A percentile compares a stretch with the other conserved stretches of the same genome.
phyloP scores from a whole-genome alignment of 306 rosid species.

The Sophora flavescens region DNA sequence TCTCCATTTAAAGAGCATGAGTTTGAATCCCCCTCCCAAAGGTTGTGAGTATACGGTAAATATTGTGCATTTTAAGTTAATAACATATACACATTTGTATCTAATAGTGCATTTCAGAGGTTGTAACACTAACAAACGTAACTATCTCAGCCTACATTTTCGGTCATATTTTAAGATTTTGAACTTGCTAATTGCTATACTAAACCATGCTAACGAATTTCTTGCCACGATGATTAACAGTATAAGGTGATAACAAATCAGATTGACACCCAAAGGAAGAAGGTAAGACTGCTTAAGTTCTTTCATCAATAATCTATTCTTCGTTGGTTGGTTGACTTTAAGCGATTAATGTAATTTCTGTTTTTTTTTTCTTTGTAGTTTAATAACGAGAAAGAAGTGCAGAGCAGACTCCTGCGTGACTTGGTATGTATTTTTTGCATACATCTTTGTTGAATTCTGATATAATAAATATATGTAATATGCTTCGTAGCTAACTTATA shows the following conservation, averaged over 20 bases:
- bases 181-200: conserved; percentile 2
- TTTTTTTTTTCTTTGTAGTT: conserved; percentile 43
- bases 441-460: neutral
- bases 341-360: conserved; percentile 15
- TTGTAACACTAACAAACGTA: neutral
- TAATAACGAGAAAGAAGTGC: conserved; percentile 57
- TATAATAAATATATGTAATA: neutral
- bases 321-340: neutral
- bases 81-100: neutral
- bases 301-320: neutral
- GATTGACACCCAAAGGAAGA: conserved; percentile 66
- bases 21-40: too few relatives aligned
- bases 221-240: conserved; percentile 50
- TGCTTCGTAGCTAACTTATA: neutral
- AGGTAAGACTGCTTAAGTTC: conserved; percentile 51
- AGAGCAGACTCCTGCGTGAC: conserved; percentile 61
- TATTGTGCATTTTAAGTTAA: neutral
- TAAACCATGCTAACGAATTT: conserved; percentile 40
- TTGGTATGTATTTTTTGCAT: conserved; percentile 51
- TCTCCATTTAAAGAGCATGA: too few relatives aligned
- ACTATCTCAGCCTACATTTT: neutral
- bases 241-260: conserved; percentile 56
- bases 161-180: conserved; percentile 3
- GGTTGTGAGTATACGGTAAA: too few relatives aligned
- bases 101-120: neutral